Base-by-base conservation (phyloP, 1,284 basidiomycete genomes). In the Xerocomus minutiporus region DNA sequence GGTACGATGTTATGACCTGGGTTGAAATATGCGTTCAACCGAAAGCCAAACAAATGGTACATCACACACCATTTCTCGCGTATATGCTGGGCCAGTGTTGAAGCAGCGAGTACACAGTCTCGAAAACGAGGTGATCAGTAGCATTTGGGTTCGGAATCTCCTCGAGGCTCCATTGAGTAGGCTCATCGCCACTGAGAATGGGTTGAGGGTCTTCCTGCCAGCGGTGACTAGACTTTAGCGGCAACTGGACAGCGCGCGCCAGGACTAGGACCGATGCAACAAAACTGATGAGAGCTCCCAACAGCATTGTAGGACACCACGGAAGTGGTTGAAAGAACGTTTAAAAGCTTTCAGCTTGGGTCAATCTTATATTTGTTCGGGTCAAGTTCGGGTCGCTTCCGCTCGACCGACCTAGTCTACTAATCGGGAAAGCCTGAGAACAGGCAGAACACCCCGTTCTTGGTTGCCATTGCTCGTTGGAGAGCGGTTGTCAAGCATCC, bases 1-100 rank as follows among this genome's bases (percentile, higher is more conserved):
- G 40, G 72, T 20, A 79, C 71, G 23, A 79, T 61, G 26, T 59
- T 71, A 53, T 79, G 77, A 2, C 77, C 75, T 74, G 28, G 17
- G 15, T 20, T 3, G 26, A 8, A n/a, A 1, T 17, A 17, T 20
- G 9, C n/a, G n/a, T 12, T 17, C n/a, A 26, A 43, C 28, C n/a
- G 9, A 43, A 7, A 11, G 12, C 38, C 23, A 28, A 7, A 5
- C 13, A 8, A 23, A 13, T 20, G 3, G 26, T 28, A 6, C 13
- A 13, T 1, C 12, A 28, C 40, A 8, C 4, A 41, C 40, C 40
- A n/a, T 25, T 41, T n/a, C 1, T 13, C 40, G 28, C 28, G 20
- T 23, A 23, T 1, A 11, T 15, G 12, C 25, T 41, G 23, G 39
- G 39, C 39, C 39, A 40, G 4, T 25, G 39, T 25, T 40, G 39